Evolutionary conservation across 75 land plant genomes (phyloP).

Genomic region (Pseudotsuga menziesii): DNA sequence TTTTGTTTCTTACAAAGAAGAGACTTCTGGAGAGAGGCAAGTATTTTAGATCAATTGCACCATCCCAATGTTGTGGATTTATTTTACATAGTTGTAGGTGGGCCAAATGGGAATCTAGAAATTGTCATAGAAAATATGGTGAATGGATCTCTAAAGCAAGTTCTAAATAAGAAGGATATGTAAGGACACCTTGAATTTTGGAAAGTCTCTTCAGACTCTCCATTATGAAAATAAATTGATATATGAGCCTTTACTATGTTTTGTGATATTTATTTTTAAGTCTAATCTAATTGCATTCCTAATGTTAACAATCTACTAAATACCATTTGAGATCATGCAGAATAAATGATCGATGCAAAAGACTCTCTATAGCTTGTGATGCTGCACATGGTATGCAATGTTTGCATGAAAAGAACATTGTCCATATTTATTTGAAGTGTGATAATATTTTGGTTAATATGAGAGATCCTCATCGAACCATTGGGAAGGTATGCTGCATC

Average conservation of each 20-base stretch:
- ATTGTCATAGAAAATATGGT: constrained; percentile 51
- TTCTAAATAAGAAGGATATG: constrained; percentile 39
- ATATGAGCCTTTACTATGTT: too few species aligned
- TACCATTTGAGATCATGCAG: too few species aligned
- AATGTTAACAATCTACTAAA: too few species aligned
- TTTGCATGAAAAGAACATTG: constrained; percentile 14
- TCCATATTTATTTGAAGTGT: constrained; percentile 31
- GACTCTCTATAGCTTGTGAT: neutral
- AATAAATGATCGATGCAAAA: neutral
- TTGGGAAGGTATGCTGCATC: constrained; percentile 50
- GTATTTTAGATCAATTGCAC: constrained; percentile 31
- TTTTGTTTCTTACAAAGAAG: too few species aligned
- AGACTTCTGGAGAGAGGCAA: constrained; percentile 42
- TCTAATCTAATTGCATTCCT: too few species aligned
- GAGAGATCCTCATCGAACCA: constrained; percentile 34
- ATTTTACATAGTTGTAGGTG: constrained; percentile 45
- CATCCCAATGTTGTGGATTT: constrained; percentile 48
- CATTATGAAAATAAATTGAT: too few species aligned
- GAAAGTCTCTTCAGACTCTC: too few species aligned
- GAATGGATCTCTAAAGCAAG: constrained; percentile 45
- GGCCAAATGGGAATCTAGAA: constrained; percentile 39
- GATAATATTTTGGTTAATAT: constrained; percentile 40
- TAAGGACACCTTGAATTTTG: too few species aligned
- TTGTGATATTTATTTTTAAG: too few species aligned
- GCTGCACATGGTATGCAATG: constrained; percentile 13